Conservation (phyloP, 106 monocot species). For the Amphibolis antarctica region DNA sequence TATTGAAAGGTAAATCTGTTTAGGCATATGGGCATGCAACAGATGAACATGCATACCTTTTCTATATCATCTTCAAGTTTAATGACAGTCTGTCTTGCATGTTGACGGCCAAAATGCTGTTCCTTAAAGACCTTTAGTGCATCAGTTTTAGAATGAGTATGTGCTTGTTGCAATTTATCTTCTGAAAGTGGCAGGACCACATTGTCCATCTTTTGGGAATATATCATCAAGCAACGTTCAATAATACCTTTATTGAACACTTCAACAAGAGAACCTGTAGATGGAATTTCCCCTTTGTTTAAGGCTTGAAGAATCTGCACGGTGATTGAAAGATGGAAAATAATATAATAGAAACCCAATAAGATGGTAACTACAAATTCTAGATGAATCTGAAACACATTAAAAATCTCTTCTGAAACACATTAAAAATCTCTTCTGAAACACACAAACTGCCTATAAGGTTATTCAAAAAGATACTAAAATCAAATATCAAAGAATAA, state of each 20-base stretch:
- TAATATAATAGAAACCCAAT: not conserved
- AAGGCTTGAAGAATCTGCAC: slow-evolving; percentile 91
- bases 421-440: no score
- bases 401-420: not conserved
- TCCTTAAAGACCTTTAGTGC: slow-evolving; percentile 58
- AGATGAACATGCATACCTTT: slow-evolving; percentile 37
- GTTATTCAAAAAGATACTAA: not conserved
- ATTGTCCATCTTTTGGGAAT: slow-evolving; percentile 47
- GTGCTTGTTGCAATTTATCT: slow-evolving; percentile 32
- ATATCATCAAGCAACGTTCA: slow-evolving; percentile 74
- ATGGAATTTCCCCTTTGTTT: slow-evolving; percentile 96
- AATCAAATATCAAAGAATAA: not conserved
- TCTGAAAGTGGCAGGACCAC: slow-evolving; percentile 52
- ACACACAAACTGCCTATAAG: no score
- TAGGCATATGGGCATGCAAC: no score
- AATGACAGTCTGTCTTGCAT: slow-evolving; percentile 52
- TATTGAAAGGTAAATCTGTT: no score
- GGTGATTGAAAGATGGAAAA: slow-evolving; percentile 5
- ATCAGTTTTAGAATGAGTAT: slow-evolving; percentile 36
- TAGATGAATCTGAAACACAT: not conserved
- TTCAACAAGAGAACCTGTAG: slow-evolving; percentile 95
- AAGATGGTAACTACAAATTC: not conserved
- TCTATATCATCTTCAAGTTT: slow-evolving; percentile 76
- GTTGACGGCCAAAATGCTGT: slow-evolving; percentile 87
- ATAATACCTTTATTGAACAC: slow-evolving; percentile 89